phyloP scores from a whole-genome alignment of 2,329 filamentous ascomycete genomes.

The Penicillium sp. region DNA sequence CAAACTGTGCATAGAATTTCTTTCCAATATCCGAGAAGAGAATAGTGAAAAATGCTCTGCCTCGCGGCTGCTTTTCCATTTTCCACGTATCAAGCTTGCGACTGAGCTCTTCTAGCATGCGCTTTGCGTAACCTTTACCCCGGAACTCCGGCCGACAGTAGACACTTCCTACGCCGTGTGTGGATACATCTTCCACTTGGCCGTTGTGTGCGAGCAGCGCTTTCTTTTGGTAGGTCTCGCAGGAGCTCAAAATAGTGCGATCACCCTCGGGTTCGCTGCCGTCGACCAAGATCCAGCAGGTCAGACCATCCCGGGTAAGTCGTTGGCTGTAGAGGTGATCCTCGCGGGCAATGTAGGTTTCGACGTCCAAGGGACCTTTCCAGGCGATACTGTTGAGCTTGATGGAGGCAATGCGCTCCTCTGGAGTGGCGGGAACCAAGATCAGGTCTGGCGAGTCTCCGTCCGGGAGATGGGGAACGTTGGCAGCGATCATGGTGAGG shows the following conservation, averaged over 20 bases:
- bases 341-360: constrained; percentile 65
- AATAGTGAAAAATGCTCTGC: constrained; percentile 70
- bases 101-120: constrained; percentile 74
- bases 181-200: constrained; percentile 61
- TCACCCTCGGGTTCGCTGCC: constrained; percentile 44
- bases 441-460: constrained; percentile 58
- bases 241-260: constrained; percentile 61
- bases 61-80: constrained; percentile 48
- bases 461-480: constrained; percentile 50
- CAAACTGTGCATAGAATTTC: constrained; percentile 75
- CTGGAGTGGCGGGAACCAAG: constrained; percentile 61
- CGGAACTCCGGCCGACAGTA: constrained; percentile 72
- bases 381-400: constrained; percentile 63
- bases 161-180: constrained; percentile 81
- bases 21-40: constrained; percentile 88
- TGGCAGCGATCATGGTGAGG: constrained; percentile 45
- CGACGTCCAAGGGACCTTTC: constrained; percentile 61
- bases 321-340: constrained; percentile 57
- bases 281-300: constrained; percentile 66
- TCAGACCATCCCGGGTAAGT: constrained; percentile 62
- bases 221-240: constrained; percentile 59
- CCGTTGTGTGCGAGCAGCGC: constrained; percentile 56
- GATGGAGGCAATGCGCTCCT: constrained; percentile 60
- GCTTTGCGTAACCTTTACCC: constrained; percentile 75
- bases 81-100: constrained; percentile 60